Conservation (phyloP, 2,329 filamentous ascomycete species). For the Daldinia sp. region DNA sequence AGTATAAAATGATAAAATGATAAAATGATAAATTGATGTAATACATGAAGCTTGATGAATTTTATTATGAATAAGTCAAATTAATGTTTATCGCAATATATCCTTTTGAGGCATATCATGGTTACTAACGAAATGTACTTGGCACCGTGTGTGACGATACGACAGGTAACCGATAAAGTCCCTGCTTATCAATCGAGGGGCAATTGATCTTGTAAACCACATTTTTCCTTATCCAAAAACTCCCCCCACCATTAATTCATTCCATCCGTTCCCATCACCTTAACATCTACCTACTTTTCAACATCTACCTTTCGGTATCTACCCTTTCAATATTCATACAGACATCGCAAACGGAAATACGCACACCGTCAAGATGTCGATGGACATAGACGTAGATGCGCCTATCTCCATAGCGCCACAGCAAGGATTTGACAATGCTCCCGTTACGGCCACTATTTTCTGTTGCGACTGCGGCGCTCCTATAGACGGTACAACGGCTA, state of each 20-base stretch:
- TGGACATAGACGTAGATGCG: constrained; percentile 67
- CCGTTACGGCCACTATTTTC: constrained; percentile 74
- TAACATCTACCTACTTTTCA: background rate
- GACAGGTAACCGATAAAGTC: background rate
- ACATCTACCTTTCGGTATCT: no score
- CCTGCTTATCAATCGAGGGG: constrained; percentile 43
- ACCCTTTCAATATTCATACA: no score
- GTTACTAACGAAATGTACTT: background rate
- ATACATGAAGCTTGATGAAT: background rate
- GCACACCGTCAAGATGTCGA: constrained; percentile 56
- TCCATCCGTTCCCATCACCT: background rate
- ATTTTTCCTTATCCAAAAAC: constrained; percentile 36
- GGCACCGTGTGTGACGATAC: constrained; percentile 25
- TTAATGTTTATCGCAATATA: background rate
- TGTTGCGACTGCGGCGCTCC: constrained; percentile 98
- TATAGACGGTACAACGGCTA: constrained; percentile 87
- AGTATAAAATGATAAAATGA: no score
- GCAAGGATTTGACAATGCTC: constrained; percentile 36
- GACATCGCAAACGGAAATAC: background rate
- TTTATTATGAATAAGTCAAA: background rate
- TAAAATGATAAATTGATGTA: background rate
- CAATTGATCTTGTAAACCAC: constrained; percentile 23
- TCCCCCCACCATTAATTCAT: constrained; percentile 35
- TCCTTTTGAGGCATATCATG: background rate
- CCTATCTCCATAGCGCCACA: constrained; percentile 57